Conservation (phyloP, 139 green algal genomes). For the Chlorella sp. region DNA sequence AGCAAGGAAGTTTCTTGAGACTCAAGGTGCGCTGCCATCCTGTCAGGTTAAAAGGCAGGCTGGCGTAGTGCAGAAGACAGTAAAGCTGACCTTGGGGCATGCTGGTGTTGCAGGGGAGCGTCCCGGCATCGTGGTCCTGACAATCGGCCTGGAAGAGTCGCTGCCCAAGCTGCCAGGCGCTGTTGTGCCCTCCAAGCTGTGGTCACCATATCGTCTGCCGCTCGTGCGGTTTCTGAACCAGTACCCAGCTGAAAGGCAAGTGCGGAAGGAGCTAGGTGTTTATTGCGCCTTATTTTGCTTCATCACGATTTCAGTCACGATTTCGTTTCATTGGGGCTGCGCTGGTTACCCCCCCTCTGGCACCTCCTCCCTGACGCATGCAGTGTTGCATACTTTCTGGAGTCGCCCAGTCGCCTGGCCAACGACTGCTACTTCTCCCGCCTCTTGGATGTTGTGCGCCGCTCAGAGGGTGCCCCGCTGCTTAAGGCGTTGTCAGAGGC, state of each 20-base stretch:
- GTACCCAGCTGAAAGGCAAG: constrained; percentile 66
- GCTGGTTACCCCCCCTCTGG: neutral
- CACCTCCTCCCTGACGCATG: neutral
- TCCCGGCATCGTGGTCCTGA: constrained; percentile 89
- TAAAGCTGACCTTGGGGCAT: neutral
- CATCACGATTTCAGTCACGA: neutral
- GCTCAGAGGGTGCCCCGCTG: constrained; percentile 68
- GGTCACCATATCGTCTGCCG: constrained; percentile 84
- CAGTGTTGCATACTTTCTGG: constrained; percentile 79
- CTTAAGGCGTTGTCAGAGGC: constrained; percentile 53
- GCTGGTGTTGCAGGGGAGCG: constrained; percentile 44
- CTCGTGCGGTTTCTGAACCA: constrained; percentile 87
- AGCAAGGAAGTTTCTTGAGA: constrained; percentile 88
- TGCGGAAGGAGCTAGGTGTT: neutral
- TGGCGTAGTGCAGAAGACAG: neutral
- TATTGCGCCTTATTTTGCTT: neutral
- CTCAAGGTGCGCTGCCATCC: constrained; percentile 36
- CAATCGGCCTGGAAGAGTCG: constrained; percentile 91
- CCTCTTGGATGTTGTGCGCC: constrained; percentile 86
- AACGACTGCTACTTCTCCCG: constrained; percentile 79
- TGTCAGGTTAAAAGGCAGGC: neutral
- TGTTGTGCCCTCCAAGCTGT: constrained; percentile 62
- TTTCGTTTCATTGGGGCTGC: neutral
- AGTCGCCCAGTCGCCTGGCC: constrained; percentile 59
- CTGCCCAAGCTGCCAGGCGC: constrained; percentile 67